These are phyloP conservation scores for Thalassia testudinum DNA, from an alignment of 116 monocot genomes.

Conservation along the genomic window DNA sequence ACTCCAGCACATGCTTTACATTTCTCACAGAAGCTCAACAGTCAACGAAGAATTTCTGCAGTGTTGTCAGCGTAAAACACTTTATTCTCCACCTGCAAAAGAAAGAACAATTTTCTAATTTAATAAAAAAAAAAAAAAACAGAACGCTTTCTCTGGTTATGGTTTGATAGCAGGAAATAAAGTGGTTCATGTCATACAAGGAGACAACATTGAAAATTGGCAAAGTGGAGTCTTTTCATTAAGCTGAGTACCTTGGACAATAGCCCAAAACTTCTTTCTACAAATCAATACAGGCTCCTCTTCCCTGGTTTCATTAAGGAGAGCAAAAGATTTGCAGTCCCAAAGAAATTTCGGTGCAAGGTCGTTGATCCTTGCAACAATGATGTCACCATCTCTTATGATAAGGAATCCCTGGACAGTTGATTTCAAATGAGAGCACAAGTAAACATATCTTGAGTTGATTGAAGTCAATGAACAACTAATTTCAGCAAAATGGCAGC, in stretches of 20 bases:
- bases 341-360: conserved; percentile 79
- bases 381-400: conserved; percentile 51
- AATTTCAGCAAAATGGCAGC: background rate
- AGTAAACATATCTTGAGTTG: background rate
- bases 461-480: background rate
- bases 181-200: too few species aligned
- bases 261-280: conserved; percentile 91
- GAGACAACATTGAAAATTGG: too few species aligned
- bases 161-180: too few species aligned
- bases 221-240: too few species aligned
- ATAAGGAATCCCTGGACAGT: conserved; percentile 71
- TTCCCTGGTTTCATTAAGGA: conserved; percentile 57
- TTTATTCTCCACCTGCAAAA: too few species aligned
- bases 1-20: too few species aligned
- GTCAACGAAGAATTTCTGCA: too few species aligned
- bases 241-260: conserved; percentile 34
- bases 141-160: too few species aligned
- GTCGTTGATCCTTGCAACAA: conserved; percentile 40
- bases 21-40: too few species aligned
- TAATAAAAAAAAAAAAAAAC: too few species aligned
- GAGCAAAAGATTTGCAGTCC: conserved; percentile 38
- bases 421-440: background rate
- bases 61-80: too few species aligned
- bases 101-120: too few species aligned
- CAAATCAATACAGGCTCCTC: conserved; percentile 52